Percentiles rank a stretch among this genome's conserved stretches.
Evolutionary conservation across 768 basidiomycete genomes (phyloP).

Genomic region (Gloeopeniophorella convolvens): DNA sequence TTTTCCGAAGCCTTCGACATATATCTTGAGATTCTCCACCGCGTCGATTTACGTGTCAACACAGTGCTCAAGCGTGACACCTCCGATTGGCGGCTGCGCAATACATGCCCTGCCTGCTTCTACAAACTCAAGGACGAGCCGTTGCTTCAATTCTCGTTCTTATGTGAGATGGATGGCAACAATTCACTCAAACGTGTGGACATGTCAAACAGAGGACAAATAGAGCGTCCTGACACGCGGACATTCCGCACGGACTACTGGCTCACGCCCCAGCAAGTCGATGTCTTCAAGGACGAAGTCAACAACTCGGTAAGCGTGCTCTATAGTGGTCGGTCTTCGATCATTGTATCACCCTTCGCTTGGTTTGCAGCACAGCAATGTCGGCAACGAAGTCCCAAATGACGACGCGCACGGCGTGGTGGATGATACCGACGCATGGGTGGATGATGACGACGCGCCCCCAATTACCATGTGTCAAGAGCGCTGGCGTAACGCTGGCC

Average conservation of each 20-base stretch:
- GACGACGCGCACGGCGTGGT: too few species aligned
- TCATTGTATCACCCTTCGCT: not conserved
- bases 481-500: not conserved
- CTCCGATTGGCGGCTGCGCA: not conserved
- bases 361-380: too few species aligned
- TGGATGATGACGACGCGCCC: not conserved
- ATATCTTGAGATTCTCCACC: not conserved
- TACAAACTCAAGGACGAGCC: not conserved
- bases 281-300: slow-evolving; percentile 12
- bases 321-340: not conserved
- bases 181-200: not conserved
- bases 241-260: slow-evolving; percentile 4
- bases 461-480: not conserved
- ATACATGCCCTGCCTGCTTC: not conserved
- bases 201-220: not conserved
- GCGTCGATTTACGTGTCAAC: not conserved
- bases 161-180: not conserved
- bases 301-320: not conserved
- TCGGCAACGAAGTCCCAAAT: too few species aligned
- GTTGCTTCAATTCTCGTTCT: not conserved
- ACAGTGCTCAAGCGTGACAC: not conserved
- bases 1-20: not conserved
- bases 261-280: slow-evolving; percentile 14
- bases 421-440: not conserved
- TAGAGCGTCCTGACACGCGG: not conserved